A percentile compares a stretch with the other conserved stretches of the same genome.
Conservation (phyloP, 257 asterid genomes). For the Vinca minor region DNA sequence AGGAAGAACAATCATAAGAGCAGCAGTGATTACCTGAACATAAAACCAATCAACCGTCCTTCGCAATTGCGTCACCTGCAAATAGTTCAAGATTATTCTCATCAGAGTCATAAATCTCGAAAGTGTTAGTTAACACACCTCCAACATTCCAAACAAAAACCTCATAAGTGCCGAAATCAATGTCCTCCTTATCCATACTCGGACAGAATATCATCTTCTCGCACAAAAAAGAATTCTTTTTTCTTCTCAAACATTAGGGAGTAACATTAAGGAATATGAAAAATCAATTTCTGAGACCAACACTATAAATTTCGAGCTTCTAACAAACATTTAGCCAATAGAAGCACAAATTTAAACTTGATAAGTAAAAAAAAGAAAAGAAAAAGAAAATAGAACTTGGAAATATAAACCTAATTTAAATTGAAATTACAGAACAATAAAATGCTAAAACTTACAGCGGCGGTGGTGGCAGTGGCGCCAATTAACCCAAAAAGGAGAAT, state of each 20-base stretch:
- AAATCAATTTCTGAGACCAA: too few relatives aligned
- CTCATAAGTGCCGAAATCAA: neutral
- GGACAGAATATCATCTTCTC: neutral
- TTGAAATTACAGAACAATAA: neutral
- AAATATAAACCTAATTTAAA: neutral
- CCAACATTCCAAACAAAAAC: too few relatives aligned
- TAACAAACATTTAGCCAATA: neutral
- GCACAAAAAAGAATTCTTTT: neutral
- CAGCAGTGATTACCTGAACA: constrained; percentile 43
- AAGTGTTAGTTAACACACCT: neutral
- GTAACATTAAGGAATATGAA: neutral
- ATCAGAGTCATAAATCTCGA: neutral
- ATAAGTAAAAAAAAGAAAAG: neutral
- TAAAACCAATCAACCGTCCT: constrained; percentile 57
- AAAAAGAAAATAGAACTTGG: neutral
- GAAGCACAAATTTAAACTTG: neutral
- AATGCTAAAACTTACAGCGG: constrained; percentile 51
- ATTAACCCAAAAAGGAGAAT: constrained; percentile 57
- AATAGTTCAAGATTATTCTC: constrained; percentile 8
- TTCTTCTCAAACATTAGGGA: neutral
- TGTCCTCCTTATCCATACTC: neutral
- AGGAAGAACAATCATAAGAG: neutral
- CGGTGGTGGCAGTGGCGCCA: constrained; percentile 74
- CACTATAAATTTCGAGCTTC: neutral
- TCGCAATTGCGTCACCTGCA: constrained; percentile 62